These are phyloP conservation scores for Echium plantagineum DNA, from an alignment of 257 asterid genomes.

Conservation along the genomic window DNA sequence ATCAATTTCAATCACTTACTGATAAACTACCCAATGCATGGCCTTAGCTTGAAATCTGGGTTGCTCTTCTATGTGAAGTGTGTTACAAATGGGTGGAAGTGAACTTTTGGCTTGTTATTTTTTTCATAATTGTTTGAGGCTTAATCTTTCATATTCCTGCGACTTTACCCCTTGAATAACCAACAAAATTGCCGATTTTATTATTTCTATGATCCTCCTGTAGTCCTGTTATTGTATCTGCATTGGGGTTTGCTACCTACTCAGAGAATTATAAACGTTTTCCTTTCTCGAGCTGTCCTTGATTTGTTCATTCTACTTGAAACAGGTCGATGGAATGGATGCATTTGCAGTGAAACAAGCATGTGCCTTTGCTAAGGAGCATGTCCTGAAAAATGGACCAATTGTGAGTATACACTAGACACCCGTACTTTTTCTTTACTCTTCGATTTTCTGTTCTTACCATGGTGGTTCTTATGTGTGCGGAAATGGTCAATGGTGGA, in stretches of 20 bases:
- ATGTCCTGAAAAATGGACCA: constrained; percentile 90
- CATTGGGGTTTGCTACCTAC: neutral
- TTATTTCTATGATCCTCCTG: too few species aligned
- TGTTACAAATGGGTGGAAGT: too few species aligned
- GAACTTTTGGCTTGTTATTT: too few species aligned
- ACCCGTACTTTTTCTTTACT: neutral
- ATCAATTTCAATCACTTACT: too few species aligned
- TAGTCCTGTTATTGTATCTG: too few species aligned
- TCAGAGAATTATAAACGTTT: neutral
- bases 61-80: too few species aligned
- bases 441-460: neutral
- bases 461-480: neutral
- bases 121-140: too few species aligned
- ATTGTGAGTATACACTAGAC: constrained; percentile 47
- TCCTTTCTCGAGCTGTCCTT: neutral
- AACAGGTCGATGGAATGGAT: constrained; percentile 98
- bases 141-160: too few species aligned
- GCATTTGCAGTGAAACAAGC: constrained; percentile 96
- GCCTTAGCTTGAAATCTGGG: too few species aligned
- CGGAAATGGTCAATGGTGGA: neutral
- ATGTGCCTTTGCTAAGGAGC: constrained; percentile 91
- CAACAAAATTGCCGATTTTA: too few species aligned
- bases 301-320: neutral
- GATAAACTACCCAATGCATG: too few species aligned
- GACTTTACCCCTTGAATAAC: too few species aligned